Evolutionary conservation across 352 stramenopile genomes (phyloP).

Genomic region (Pythium brassicae): DNA sequence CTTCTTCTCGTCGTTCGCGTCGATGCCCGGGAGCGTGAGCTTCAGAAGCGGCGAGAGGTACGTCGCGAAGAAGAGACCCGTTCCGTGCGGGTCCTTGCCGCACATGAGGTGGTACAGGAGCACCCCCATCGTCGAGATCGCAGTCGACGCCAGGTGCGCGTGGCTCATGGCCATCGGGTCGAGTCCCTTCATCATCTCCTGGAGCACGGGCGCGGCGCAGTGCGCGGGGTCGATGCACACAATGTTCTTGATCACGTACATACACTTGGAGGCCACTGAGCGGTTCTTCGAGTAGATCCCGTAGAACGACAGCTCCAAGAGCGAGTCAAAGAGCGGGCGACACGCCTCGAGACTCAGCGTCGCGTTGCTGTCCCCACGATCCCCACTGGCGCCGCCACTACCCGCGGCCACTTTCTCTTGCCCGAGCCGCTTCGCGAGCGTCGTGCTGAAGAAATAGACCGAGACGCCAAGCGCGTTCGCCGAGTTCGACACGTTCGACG

Average conservation of each 20-base stretch:
- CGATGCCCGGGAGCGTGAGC: slow-evolving; percentile 65
- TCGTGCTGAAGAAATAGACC: slow-evolving; percentile 49
- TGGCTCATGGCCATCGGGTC: slow-evolving; percentile 69
- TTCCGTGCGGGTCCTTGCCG: slow-evolving; percentile 37
- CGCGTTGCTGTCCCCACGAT: background rate
- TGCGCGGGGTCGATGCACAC: slow-evolving; percentile 45
- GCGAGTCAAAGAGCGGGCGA: slow-evolving; percentile 33
- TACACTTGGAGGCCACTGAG: slow-evolving; percentile 57
- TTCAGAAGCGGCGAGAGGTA: slow-evolving; percentile 56
- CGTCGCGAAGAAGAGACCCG: slow-evolving; percentile 46
- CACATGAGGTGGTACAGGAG: slow-evolving; percentile 64
- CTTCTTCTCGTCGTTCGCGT: slow-evolving; percentile 77
- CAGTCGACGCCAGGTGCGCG: slow-evolving; percentile 61
- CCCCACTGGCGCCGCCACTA: background rate
- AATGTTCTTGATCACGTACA: slow-evolving; percentile 67
- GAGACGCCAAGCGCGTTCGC: slow-evolving; percentile 47
- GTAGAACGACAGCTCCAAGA: slow-evolving; percentile 53
- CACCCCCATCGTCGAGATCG: slow-evolving; percentile 62
- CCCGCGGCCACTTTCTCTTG: slow-evolving; percentile 30
- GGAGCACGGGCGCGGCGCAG: slow-evolving; percentile 39
- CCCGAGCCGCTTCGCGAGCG: slow-evolving; percentile 46
- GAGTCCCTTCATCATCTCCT: slow-evolving; percentile 69
- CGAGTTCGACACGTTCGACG: slow-evolving; percentile 61
- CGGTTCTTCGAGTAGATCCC: slow-evolving; percentile 76
- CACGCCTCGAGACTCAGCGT: slow-evolving; percentile 29